Base-by-base conservation (phyloP, 441 rosid genomes). In the Mallotus repandus region DNA sequence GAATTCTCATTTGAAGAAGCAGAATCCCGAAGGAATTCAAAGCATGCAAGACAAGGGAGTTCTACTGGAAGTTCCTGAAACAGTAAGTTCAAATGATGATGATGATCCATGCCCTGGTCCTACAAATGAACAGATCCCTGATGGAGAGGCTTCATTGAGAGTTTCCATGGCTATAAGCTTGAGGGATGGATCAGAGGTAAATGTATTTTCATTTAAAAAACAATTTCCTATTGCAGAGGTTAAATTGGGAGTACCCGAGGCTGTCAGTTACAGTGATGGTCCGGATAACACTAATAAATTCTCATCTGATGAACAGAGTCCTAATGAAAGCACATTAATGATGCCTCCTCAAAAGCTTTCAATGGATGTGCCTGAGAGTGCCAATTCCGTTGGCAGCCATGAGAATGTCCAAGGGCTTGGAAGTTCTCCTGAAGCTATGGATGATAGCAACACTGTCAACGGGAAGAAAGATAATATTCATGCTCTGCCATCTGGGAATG, bases 281-380 rank as follows among this genome's bases (percentile, higher is more conserved):
- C 74, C 22, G 62, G 85, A 76, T 71, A 67, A 76, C 62, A 43
- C 55, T 54, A 50, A 54, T 41, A 74, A 68, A 59, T 70, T 63
- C 56, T 67, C 68, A 67, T 73, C 80, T 53, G 81, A 76, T 71
- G 53, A 68, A 48, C 81, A 68, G 45, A 62, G 2, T 64, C 38
- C 63, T 66, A 72, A 71, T 68, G 68, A 69, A 76, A 55, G 72
- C 59, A 73, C 74, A 63, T 67, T 74, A 58, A 55, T n/a, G 35
- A 48, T 74, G 77, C 79, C 78, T 60, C 79, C 78, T 60, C 61
- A 68, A 57, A 80, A 74, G 61, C 81, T 80, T 68, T 35, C 84
- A 10, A 22, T 77, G 53, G 81, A 66, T 76, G 56, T 58, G 68
- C 61, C 78, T 67, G 84, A 71, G 73, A 77, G 57, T 73, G 78